A percentile compares a stretch with the other conserved stretches of the same genome.
Conservation (phyloP, 768 basidiomycete genomes). For the Pluteus cervinus region DNA sequence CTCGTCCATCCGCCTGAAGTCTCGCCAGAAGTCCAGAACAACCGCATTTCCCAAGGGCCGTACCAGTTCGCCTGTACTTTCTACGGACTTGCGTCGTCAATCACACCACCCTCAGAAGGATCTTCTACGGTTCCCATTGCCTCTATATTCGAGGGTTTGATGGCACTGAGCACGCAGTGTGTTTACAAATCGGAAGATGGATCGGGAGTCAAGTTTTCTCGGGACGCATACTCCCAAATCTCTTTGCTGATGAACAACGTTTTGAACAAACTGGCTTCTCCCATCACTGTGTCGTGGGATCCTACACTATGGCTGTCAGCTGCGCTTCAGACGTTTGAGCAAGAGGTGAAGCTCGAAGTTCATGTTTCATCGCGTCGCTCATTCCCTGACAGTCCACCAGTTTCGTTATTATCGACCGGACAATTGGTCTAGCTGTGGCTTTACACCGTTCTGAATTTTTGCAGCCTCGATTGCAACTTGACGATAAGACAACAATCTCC, state of each 20-base stretch:
- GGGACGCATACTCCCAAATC: conserved; percentile 47
- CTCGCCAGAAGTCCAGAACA: conserved; percentile 26
- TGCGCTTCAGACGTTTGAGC: conserved; percentile 47
- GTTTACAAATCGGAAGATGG: conserved; percentile 29
- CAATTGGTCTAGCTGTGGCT: conserved; percentile 48
- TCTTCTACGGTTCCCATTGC: conserved; percentile 44
- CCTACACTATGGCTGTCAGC: conserved; percentile 56
- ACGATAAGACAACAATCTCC: conserved; percentile 48
- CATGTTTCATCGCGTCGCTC: conserved; percentile 9
- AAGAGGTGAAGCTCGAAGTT: conserved; percentile 37
- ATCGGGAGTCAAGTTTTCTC: conserved; percentile 23
- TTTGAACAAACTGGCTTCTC: conserved; percentile 34
- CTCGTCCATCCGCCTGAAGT: conserved; percentile 47
- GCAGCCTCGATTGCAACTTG: conserved; percentile 45
- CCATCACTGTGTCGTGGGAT: conserved; percentile 47
- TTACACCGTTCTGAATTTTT: conserved; percentile 47
- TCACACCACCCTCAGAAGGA: conserved; percentile 12
- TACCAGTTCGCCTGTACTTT: conserved; percentile 56
- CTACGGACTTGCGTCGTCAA: conserved; percentile 41
- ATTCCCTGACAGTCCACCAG: conserved; percentile 38
- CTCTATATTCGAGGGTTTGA: conserved; percentile 50
- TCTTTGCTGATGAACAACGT: conserved; percentile 49
- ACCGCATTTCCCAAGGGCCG: conserved; percentile 28
- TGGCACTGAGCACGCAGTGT: conserved; percentile 39
- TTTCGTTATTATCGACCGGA: conserved; percentile 67